phyloP scores from a whole-genome alignment of 2,329 filamentous ascomycete genomes.

The Rhexocercosporidium sp. region DNA sequence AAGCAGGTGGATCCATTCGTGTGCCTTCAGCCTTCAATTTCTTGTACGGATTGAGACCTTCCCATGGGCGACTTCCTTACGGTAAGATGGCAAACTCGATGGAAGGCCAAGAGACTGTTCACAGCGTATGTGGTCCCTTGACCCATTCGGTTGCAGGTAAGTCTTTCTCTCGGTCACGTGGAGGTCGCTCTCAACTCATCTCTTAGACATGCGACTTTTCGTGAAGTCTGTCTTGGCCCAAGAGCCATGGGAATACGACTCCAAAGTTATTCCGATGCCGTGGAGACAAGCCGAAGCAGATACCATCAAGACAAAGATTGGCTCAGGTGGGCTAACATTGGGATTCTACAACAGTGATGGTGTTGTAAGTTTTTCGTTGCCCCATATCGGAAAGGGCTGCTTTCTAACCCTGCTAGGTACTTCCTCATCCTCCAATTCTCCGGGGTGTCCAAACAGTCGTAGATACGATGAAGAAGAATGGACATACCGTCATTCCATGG shows the following conservation, averaged over 20 bases:
- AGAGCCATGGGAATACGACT: constrained; percentile 45
- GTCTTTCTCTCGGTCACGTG: neutral
- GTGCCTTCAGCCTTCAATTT: constrained; percentile 44
- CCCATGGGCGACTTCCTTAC: constrained; percentile 37
- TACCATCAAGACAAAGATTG: constrained; percentile 43
- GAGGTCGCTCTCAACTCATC: constrained; percentile 35
- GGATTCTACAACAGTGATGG: constrained; percentile 46
- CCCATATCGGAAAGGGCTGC: neutral
- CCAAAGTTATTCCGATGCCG: constrained; percentile 46
- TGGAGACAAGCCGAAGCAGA: constrained; percentile 42
- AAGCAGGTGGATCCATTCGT: constrained; percentile 42
- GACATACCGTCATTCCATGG: constrained; percentile 44
- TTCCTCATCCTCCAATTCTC: constrained; percentile 46
- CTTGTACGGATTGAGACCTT: constrained; percentile 46
- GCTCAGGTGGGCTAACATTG: constrained; percentile 44
- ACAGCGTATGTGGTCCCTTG: constrained; percentile 43
- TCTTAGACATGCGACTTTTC: constrained; percentile 42
- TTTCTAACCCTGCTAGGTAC: constrained; percentile 31
- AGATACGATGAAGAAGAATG: constrained; percentile 41
- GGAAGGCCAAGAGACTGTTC: constrained; percentile 50
- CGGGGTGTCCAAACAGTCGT: constrained; percentile 41
- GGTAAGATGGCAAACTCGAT: constrained; percentile 44
- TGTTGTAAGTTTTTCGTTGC: constrained; percentile 31
- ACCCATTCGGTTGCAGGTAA: constrained; percentile 47
- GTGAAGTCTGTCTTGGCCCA: constrained; percentile 43